These are phyloP conservation scores for Ceratocystis eucalypticola DNA, from an alignment of 2,329 filamentous ascomycete genomes.

Conservation along the genomic window DNA sequence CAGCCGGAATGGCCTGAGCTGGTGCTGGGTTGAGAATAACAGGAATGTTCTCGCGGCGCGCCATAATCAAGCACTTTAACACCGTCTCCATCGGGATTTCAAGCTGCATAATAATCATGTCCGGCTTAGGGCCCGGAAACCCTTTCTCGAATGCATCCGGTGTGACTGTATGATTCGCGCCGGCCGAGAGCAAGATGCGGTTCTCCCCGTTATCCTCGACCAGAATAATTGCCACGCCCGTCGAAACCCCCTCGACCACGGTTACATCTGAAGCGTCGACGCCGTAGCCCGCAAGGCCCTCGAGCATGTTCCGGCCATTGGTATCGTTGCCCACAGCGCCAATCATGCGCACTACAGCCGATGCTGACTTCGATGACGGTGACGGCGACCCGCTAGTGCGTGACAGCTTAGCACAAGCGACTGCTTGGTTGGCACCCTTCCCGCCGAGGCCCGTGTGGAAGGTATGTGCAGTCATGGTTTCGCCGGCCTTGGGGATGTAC, in stretches of 20 bases:
- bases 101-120: constrained; percentile 46
- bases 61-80: constrained; percentile 34
- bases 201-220: constrained; percentile 46
- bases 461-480: constrained; percentile 54
- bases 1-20: constrained; percentile 44
- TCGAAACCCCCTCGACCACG: constrained; percentile 30
- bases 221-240: constrained; percentile 45
- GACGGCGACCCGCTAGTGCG: constrained; percentile 20
- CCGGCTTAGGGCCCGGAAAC: constrained; percentile 31
- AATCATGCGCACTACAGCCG: constrained; percentile 37
- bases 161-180: constrained; percentile 33
- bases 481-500: constrained; percentile 52
- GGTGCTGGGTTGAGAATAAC: constrained; percentile 61
- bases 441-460: constrained; percentile 37
- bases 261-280: constrained; percentile 35
- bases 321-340: constrained; percentile 42
- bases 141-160: constrained; percentile 6
- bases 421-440: constrained; percentile 65
- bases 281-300: constrained; percentile 33
- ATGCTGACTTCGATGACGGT: not conserved
- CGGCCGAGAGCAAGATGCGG: constrained; percentile 42
- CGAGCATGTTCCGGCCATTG: constrained; percentile 29
- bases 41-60: constrained; percentile 30
- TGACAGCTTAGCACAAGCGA: constrained; percentile 48
- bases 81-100: constrained; percentile 44